Evolutionary conservation across 2,329 filamentous ascomycete genomes (phyloP), one percentile per base, ranked within the genome.

Genomic region (Pezizomycotina sp.): DNA sequence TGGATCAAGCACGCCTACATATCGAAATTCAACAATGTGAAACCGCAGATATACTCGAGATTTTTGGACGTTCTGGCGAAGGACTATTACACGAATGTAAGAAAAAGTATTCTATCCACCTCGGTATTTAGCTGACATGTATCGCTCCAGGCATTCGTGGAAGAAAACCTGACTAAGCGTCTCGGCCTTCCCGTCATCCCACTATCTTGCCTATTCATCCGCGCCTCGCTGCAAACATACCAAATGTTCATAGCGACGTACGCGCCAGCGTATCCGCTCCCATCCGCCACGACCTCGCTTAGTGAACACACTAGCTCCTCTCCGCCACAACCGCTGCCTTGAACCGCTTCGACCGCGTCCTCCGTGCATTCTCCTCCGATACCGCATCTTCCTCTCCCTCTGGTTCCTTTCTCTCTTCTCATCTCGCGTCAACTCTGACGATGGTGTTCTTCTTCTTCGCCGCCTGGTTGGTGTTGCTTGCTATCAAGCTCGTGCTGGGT

Each of bases 1-100:
- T 84, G 80, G 70, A 70, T 93, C 56, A 98, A 98, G 57, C 91
- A 98, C 54, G 82, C 82, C 14, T 98, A 95, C 55, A 91, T 98
- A 55, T 84, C 76, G 55, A 98, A 98, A 55, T 98, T 98, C 62
- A 98, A 98, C 64, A 92, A 92, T 50, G 83, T 84, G 48, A 86
- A 89, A 47, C 89, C 89, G 3, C 71, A 69, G 5, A 78, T 98
- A 37, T 98, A 98, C 56, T 70, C 73, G 34, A 73, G 83, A 15
- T 92, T 89, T 54, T 68, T 95, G 10, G 91, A 98, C 53, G 80
- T 98, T 4, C 62, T 98, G 5, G 84, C 83, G 48, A 95, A 95
- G 57, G 89, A 98, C 56, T 98, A 98, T 59, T 98, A 98, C 55
- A 86, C 83, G 1, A 86, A 93, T 54, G 77, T 78, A 54, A 58